Evolutionary conservation across 257 asterid species (phyloP), one percentile per base, ranked within the genome.

Genomic region (Gentiana dahurica): DNA sequence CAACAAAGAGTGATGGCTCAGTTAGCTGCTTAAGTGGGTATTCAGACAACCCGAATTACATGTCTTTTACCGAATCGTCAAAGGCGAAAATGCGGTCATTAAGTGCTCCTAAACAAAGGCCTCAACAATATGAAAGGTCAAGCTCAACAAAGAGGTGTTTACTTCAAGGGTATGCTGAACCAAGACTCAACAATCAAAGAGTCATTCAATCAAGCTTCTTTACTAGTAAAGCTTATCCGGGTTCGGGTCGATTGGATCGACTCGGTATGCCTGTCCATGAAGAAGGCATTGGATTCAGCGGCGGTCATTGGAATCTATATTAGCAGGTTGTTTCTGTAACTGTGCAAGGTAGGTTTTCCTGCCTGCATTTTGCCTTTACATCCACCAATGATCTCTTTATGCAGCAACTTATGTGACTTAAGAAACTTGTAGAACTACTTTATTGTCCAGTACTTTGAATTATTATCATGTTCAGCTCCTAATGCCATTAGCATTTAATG

Each of bases 51-150:
- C 97, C 95, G 2, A 85, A 59, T 43, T 92, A 92, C 60, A 92
- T 92, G 99, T 54, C 97, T 2, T 77, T 64, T 51, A 92, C 99
- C 0, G 84, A 85, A 61, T 92, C 99, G 7, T 75, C 95, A 0
- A 85, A 79, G 68, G 97, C 99, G 2, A 92, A 92, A 80, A 76
- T 67, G 36, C 75, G 99, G 55, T 85, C 99, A 2, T 68, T 79
- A 34, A 92, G 97, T 58, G 97, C 94, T 33, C 99, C 99, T 4
- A 85, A 67, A 67, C 97, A 83, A 33, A 75, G 99, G 59, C 81
- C 85, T 39, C 74, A 66, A 2, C 74, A 66, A 2, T 75, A 68
- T 4, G 98, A 87, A 55, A 68, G 88, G 66, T 78, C 88, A 0
- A 71, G 83, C 65, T 85, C 98, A 0, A 65, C 70, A 0, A 85